Percentiles rank a stretch among this genome's conserved stretches.
Evolutionary conservation across 1,284 basidiomycete species (phyloP).

Genomic region (Xerocomus nothofagi): DNA sequence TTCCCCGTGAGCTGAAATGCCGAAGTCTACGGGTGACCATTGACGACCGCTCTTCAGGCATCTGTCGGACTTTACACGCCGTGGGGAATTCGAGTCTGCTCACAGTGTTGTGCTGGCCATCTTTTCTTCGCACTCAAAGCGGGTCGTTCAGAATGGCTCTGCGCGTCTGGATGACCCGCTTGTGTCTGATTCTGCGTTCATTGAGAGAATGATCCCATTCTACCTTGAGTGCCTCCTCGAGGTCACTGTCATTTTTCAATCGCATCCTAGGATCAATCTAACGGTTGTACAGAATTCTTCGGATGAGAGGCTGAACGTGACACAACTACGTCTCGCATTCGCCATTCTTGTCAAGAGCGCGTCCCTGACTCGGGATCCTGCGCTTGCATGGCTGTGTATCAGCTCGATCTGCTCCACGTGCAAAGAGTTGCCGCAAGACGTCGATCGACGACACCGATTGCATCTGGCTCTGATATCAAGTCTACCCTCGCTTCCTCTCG

Average conservation of each 20-base stretch:
- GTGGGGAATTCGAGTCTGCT: slow-evolving; percentile 71
- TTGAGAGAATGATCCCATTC: slow-evolving; percentile 61
- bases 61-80: slow-evolving; percentile 53
- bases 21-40: neutral
- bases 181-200: slow-evolving; percentile 36
- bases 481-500: slow-evolving; percentile 55
- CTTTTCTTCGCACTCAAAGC: slow-evolving; percentile 58
- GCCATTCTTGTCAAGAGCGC: slow-evolving; percentile 62
- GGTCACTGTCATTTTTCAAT: slow-evolving; percentile 37
- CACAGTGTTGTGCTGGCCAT: slow-evolving; percentile 73
- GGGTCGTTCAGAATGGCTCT: slow-evolving; percentile 15
- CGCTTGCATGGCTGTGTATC: slow-evolving; percentile 64
- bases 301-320: slow-evolving; percentile 53
- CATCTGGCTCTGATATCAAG: slow-evolving; percentile 59
- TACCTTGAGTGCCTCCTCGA: slow-evolving; percentile 66
- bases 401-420: slow-evolving; percentile 46
- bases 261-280: neutral
- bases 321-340: slow-evolving; percentile 66
- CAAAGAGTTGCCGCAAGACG: slow-evolving; percentile 18
- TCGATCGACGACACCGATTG: slow-evolving; percentile 49
- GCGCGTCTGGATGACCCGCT: slow-evolving; percentile 11
- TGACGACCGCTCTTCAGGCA: slow-evolving; percentile 40
- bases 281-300: slow-evolving; percentile 55
- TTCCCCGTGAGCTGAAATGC: slow-evolving; percentile 49
- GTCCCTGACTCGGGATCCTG: slow-evolving; percentile 35